Evolutionary conservation across 805 yeast genomes (phyloP).

Genomic region (Candida argentea): DNA sequence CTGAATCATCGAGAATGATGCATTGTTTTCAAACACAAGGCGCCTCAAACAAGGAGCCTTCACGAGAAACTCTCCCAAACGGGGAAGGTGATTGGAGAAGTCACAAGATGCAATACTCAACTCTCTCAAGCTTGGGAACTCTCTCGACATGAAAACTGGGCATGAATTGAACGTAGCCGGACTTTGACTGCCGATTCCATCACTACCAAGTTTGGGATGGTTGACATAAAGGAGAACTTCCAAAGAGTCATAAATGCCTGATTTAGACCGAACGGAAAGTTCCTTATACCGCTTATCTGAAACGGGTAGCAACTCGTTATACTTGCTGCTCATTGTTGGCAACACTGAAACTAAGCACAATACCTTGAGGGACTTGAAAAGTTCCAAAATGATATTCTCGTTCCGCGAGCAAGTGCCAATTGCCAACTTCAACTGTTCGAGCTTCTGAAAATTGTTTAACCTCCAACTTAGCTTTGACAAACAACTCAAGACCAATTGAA

Average conservation of each 20-base stretch:
- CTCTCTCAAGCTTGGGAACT: slow-evolving; percentile 15
- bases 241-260: slow-evolving; percentile 4
- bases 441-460: slow-evolving; percentile 10
- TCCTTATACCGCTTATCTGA: slow-evolving; percentile 8
- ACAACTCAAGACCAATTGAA: slow-evolving; percentile 15
- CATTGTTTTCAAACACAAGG: slow-evolving; percentile 25
- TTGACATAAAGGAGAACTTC: slow-evolving; percentile 16
- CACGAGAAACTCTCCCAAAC: slow-evolving; percentile 18
- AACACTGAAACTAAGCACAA: slow-evolving; percentile 15
- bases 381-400: slow-evolving; percentile 11
- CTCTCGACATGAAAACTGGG: slow-evolving; percentile 14
- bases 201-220: slow-evolving; percentile 12
- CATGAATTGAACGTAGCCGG: slow-evolving; percentile 16
- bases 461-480: slow-evolving; percentile 19
- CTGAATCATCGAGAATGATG: slow-evolving; percentile 14
- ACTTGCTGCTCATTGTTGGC: slow-evolving; percentile 9
- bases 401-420: slow-evolving; percentile 14
- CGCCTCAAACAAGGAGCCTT: slow-evolving; percentile 9
- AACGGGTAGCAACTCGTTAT: slow-evolving; percentile 10
- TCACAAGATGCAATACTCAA: slow-evolving; percentile 23
- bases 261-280: not conserved
- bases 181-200: too few species aligned
- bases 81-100: slow-evolving; percentile 15
- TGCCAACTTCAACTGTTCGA: slow-evolving; percentile 17
- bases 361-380: slow-evolving; percentile 14